phyloP scores from a whole-genome alignment of 2,329 filamentous ascomycete genomes.

The Venturiaceae sp. region DNA sequence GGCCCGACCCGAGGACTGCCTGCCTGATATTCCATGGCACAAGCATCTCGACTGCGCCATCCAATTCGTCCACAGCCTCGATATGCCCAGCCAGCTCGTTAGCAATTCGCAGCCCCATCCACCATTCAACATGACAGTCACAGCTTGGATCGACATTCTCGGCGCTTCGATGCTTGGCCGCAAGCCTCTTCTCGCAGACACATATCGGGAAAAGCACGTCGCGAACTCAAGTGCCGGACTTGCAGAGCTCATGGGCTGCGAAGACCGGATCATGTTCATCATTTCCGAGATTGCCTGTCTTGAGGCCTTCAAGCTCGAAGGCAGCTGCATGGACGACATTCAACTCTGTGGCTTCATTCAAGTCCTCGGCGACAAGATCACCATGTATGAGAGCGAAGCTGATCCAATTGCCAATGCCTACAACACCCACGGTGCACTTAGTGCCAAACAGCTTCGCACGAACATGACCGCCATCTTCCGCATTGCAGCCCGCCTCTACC shows the following conservation, averaged over 20 bases:
- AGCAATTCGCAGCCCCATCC: conserved; percentile 53
- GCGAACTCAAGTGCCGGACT: conserved; percentile 58
- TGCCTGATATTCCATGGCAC: conserved; percentile 92
- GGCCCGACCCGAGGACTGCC: conserved; percentile 70
- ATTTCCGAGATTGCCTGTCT: conserved; percentile 97
- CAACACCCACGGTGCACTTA: conserved; percentile 59
- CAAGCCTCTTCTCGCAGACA: conserved; percentile 81
- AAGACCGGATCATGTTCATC: conserved; percentile 94
- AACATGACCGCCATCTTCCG: conserved; percentile 91
- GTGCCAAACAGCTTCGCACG: conserved; percentile 71
- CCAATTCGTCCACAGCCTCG: conserved; percentile 74
- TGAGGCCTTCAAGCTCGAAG: conserved; percentile 73
- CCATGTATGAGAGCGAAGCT: conserved; percentile 60
- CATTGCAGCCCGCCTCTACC: conserved; percentile 84
- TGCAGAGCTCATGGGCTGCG: conserved; percentile 91
- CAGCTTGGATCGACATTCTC: conserved; percentile 94
- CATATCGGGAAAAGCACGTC: conserved; percentile 91
- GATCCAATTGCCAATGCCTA: conserved; percentile 40
- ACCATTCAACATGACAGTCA: conserved; percentile 91
- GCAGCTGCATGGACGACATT: conserved; percentile 62
- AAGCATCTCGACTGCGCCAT: conserved; percentile 91
- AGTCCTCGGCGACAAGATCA: conserved; percentile 78
- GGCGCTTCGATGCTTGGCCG: conserved; percentile 85
- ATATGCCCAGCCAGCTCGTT: conserved; percentile 60
- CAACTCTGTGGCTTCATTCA: conserved; percentile 82